Conservation (phyloP, 805 yeast species). For the Pichia gijzeniarum region DNA sequence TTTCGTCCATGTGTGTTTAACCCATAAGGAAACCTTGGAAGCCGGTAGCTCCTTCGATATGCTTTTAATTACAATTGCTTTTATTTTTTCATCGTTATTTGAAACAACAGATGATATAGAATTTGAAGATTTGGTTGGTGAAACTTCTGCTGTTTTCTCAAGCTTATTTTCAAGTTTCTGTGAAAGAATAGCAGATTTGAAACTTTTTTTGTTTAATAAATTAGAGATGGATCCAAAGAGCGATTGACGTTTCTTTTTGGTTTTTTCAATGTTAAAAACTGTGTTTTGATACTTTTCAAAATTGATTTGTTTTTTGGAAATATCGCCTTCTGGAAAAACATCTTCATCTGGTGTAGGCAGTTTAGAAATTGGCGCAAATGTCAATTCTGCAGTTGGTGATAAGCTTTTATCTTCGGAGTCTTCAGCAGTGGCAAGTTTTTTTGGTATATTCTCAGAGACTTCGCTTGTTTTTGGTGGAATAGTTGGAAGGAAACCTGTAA, state of each 20-base stretch:
- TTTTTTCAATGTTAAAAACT: not conserved
- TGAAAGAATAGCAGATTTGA: not conserved
- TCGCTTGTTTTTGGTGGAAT: not conserved
- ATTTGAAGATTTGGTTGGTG: constrained; percentile 5
- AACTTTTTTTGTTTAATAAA: constrained; percentile 3
- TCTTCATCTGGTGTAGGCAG: not conserved
- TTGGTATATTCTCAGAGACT: constrained; percentile 5
- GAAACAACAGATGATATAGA: constrained; percentile 3
- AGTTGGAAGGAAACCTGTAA: no score
- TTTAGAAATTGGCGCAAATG: not conserved
- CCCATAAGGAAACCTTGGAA: constrained; percentile 26
- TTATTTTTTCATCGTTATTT: not conserved
- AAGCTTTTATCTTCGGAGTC: constrained; percentile 8
- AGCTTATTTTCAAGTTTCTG: not conserved
- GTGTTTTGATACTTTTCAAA: constrained; percentile 9
- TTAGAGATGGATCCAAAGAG: constrained; percentile 17
- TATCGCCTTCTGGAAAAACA: not conserved
- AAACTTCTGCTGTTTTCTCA: not conserved
- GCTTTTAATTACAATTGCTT: not conserved
- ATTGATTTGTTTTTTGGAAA: not conserved
- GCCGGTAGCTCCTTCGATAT: constrained; percentile 12
- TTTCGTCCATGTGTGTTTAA: constrained; percentile 23
- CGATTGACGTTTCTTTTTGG: constrained; percentile 20
- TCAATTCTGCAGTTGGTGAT: not conserved
- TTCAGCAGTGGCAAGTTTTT: constrained; percentile 5